A percentile compares a stretch with the other conserved stretches of the same genome.
phyloP scores from a whole-genome alignment of 2,329 filamentous ascomycete species.

The Rugonectria rugulosa region DNA sequence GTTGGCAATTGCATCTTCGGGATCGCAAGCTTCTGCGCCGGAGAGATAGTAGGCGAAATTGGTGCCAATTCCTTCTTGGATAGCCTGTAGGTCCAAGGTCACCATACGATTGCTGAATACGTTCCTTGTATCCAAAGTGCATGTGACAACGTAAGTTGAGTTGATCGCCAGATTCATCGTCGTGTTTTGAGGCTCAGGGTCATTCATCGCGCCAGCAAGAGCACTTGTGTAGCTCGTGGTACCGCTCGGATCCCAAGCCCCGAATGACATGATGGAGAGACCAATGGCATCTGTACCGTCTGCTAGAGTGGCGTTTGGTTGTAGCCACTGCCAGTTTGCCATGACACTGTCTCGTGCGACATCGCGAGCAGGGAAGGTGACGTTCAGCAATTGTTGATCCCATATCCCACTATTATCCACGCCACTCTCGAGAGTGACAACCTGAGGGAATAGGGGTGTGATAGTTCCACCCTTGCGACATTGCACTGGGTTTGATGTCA shows the following conservation, averaged over 20 bases:
- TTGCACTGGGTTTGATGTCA: neutral
- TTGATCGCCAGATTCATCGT: neutral
- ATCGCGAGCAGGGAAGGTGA: neutral
- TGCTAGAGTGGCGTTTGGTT: neutral
- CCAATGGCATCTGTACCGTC: neutral
- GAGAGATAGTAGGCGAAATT: neutral
- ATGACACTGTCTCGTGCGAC: neutral
- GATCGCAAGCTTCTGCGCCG: neutral
- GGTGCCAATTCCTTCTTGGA: neutral
- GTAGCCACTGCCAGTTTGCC: neutral
- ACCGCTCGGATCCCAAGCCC: neutral
- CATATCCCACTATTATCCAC: neutral
- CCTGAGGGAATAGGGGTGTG: neutral
- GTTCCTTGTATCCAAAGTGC: neutral
- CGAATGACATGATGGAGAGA: neutral
- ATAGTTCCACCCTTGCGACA: neutral
- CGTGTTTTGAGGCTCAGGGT: neutral
- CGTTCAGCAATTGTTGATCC: neutral
- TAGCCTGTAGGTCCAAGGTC: neutral
- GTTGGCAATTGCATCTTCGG: neutral
- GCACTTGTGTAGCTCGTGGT: neutral
- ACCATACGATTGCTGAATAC: neutral
- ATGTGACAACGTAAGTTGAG: neutral
- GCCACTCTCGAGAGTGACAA: neutral
- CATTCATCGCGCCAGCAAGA: neutral